phyloP scores from a whole-genome alignment of 192 early-diverging fungal genomes.

The Backusella westeae region DNA sequence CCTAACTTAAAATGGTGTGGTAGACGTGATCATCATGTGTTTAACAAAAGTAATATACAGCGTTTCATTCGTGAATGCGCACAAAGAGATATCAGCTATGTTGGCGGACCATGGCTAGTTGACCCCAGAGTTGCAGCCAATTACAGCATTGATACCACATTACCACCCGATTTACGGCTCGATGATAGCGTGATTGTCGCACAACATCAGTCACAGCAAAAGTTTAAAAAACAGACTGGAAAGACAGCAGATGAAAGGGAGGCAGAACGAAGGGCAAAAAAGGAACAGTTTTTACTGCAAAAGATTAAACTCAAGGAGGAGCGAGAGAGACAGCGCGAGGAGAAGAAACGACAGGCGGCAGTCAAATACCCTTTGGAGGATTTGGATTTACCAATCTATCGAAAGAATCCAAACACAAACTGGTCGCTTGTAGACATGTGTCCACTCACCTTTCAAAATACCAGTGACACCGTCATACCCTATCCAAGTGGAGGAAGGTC shows the following conservation, averaged over 20 bases:
- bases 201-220: not conserved
- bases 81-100: conserved; percentile 51
- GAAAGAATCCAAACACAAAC: conserved; percentile 32
- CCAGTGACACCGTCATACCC: conserved; percentile 15
- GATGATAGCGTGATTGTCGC: not conserved
- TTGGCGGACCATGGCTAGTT: conserved; percentile 64
- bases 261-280: conserved; percentile 22
- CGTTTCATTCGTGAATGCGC: conserved; percentile 67
- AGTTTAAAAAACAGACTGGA: not conserved
- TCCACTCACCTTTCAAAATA: conserved; percentile 26
- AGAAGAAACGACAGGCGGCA: conserved; percentile 34
- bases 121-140: conserved; percentile 36
- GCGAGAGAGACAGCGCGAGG: conserved; percentile 34
- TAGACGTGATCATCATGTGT: conserved; percentile 49
- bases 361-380: conserved; percentile 87
- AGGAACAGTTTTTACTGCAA: conserved; percentile 41
- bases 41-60: conserved; percentile 64
- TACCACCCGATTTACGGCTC: conserved; percentile 39
- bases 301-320: conserved; percentile 24
- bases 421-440: conserved; percentile 32
- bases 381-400: conserved; percentile 57
- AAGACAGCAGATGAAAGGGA: conserved; percentile 22
- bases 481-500: conserved; percentile 28
- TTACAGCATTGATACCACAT: conserved; percentile 34
- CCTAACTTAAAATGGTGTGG: not conserved